These are phyloP conservation scores for Mentha longifolia DNA, from an alignment of 257 asterid species.

Conservation along the genomic window DNA sequence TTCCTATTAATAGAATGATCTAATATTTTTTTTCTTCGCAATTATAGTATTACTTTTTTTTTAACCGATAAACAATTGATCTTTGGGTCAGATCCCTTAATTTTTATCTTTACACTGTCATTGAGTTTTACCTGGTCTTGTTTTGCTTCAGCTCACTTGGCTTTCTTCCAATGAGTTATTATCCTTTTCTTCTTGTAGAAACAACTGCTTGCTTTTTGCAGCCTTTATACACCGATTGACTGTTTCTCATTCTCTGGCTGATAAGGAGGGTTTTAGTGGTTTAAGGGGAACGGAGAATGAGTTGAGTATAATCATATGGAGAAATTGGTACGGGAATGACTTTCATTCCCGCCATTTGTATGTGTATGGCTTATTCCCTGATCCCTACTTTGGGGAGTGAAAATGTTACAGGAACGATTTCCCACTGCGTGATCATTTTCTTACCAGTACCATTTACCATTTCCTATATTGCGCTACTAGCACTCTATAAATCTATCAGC, in stretches of 20 bases:
- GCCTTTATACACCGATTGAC: slow-evolving; percentile 1
- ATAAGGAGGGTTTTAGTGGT: not conserved
- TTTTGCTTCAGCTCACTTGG: slow-evolving; percentile 16
- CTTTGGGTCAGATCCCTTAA: not conserved
- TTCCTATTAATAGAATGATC: not conserved
- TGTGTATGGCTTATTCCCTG: not conserved
- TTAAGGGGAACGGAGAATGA: not conserved
- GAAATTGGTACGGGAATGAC: not conserved
- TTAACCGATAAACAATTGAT: too few relatives aligned
- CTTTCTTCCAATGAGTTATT: not conserved
- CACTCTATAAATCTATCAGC: not conserved
- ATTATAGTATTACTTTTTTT: too few relatives aligned
- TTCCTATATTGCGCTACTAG: not conserved
- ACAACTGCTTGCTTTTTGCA: not conserved
- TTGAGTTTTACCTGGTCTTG: not conserved
- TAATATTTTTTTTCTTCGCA: not conserved
- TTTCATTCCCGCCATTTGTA: not conserved
- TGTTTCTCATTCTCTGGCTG: too few relatives aligned
- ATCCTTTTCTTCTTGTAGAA: not conserved
- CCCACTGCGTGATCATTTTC: not conserved
- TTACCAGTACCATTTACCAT: not conserved
- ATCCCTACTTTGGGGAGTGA: not conserved
- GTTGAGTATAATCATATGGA: not conserved
- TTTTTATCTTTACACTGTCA: not conserved
- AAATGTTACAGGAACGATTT: not conserved